Conservation (phyloP, 2,329 filamentous ascomycete species). For the Byssoonygena ceratinophila region DNA sequence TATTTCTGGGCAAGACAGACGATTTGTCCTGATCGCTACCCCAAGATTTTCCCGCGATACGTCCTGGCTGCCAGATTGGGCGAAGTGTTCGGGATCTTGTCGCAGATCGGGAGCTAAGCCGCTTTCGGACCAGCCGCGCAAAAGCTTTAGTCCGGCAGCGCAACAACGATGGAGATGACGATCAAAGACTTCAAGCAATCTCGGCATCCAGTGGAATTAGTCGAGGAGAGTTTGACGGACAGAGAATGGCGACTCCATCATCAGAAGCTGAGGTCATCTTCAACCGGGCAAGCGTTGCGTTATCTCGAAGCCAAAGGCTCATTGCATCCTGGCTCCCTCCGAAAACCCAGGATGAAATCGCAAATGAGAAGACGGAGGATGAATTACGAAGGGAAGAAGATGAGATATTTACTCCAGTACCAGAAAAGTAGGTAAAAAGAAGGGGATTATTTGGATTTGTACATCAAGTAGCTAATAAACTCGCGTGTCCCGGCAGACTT, state of each 20-base stretch:
- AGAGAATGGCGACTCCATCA: conserved; percentile 22
- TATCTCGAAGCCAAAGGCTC: conserved; percentile 45
- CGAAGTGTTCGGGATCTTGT: conserved; percentile 1
- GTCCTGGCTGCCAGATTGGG: conserved; percentile 8
- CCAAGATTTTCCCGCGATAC: conserved; percentile 11
- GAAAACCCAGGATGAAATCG: conserved; percentile 31
- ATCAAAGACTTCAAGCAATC: not conserved
- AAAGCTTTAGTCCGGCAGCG: conserved; percentile 3
- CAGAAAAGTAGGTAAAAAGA: conserved; percentile 43
- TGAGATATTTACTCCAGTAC: conserved; percentile 44
- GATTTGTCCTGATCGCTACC: not conserved
- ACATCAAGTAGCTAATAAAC: conserved; percentile 1
- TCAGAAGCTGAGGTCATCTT: conserved; percentile 46
- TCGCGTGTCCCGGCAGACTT: conserved; percentile 28
- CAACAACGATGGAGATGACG: not conserved
- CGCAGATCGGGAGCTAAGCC: not conserved
- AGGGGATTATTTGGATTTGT: not conserved
- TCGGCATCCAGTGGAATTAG: not conserved
- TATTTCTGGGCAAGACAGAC: not conserved
- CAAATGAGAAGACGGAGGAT: conserved; percentile 33
- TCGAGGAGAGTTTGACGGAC: not conserved
- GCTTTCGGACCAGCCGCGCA: not conserved
- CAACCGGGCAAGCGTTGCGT: conserved; percentile 44
- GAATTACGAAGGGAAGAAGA: conserved; percentile 44
- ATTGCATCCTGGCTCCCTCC: conserved; percentile 48